These are phyloP conservation scores for Annulohypoxylon maeteangense DNA, from an alignment of 495 filamentous ascomycete species.

Conservation along the genomic window DNA sequence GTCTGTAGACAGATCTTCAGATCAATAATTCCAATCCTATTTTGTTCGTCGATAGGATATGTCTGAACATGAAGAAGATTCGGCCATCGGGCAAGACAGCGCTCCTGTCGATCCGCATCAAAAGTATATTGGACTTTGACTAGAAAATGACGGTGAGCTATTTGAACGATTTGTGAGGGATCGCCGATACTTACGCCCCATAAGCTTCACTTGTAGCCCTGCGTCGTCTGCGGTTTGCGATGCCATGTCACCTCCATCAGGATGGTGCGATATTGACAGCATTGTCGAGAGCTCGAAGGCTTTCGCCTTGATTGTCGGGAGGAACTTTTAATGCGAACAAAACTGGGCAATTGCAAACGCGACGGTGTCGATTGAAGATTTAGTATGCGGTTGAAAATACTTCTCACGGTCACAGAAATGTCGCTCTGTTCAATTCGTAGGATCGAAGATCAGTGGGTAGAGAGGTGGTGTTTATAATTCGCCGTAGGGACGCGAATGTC, in stretches of 20 bases:
- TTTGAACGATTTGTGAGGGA: background rate
- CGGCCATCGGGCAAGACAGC: constrained; percentile 91
- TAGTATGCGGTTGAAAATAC: background rate
- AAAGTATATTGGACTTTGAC: constrained; percentile 98
- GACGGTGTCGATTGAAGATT: background rate
- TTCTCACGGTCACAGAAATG: background rate
- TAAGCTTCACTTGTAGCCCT: constrained; percentile 59
- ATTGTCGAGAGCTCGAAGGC: constrained; percentile 25
- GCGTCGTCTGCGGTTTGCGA: constrained; percentile 60
- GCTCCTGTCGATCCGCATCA: constrained; percentile 86
- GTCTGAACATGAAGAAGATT: constrained; percentile 82
- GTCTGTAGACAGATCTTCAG: constrained; percentile 91
- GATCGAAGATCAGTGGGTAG: background rate
- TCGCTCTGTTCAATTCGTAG: background rate
- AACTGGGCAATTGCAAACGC: background rate
- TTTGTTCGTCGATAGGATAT: constrained; percentile 76
- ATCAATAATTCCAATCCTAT: constrained; percentile 85
- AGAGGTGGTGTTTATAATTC: constrained; percentile 30
- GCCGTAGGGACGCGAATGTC: background rate
- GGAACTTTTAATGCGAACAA: constrained; percentile 13
- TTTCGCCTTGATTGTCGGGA: background rate
- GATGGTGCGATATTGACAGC: constrained; percentile 30
- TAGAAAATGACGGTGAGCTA: constrained; percentile 52
- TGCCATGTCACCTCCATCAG: constrained; percentile 56
- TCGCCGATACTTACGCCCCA: constrained; percentile 58